Base-by-base conservation (phyloP, 805 yeast species). In the Candida orba region DNA sequence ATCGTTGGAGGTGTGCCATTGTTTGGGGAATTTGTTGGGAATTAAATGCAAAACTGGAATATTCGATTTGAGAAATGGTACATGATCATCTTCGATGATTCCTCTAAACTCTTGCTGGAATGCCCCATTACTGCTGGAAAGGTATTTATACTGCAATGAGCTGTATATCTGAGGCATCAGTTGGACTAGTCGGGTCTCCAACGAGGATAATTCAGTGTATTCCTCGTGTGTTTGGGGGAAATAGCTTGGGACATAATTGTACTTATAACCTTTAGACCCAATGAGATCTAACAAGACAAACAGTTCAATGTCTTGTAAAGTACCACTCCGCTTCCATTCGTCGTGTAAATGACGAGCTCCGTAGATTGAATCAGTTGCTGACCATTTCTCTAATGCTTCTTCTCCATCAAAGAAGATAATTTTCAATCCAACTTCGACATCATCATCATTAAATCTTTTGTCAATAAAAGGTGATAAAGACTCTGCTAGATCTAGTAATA, bases 391-490 rank as follows among this genome's bases (percentile, higher is more conserved):
- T n/a, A 76, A 47, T 0, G 84, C 81, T 52, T 78, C 84, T 52
- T 78, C 83, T 4, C 84, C 84, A 49, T 78, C 84, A 42, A 76
- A 75, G 50, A 78, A 78, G 0, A 78, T 59, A 8, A 76, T 56
- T 49, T 72, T 75, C 4, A 76, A 37, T 0, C 78, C 79, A n/a
- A 51, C 37, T 12, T 47, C 49, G 8, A 46, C 36, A 9, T 47
- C 51, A 20, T 44, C 24, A 40, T 49, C 47, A 3, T 43, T 51
- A 8, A 25, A 42, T 9, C 24, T 22, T 43, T 34, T 2, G 51
- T 57, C 45, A 10, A 48, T n/a, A 20, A 50, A 8, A 18, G 43
- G 36, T 15, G 45, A 38, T 6, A 57, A 24, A 1, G 42, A 12
- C 37, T 62, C 56, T 6, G 79, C 72, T 2, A 72, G 50, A 47